Conservation (phyloP, 768 basidiomycete species). For the Imleria badia region DNA sequence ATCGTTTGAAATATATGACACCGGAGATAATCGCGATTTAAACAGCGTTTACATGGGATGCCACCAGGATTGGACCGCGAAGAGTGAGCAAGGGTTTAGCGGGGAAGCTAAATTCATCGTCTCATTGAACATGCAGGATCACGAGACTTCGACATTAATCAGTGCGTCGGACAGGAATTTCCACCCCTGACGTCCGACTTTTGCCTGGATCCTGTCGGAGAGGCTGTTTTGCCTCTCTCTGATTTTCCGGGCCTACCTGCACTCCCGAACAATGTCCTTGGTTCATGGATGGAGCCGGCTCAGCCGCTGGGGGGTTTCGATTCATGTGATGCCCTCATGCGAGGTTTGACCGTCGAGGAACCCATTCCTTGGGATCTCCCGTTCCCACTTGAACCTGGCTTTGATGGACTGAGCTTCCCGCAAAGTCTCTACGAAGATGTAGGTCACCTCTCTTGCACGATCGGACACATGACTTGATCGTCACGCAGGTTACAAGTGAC, state of each 20-base stretch:
- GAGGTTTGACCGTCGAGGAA: too few species aligned
- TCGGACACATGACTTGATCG: neutral
- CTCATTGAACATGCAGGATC: slow-evolving; percentile 4
- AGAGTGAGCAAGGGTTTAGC: slow-evolving; percentile 5
- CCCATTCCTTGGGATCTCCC: neutral
- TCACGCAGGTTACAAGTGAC: neutral
- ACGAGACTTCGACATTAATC: neutral
- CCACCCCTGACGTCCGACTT: too few species aligned
- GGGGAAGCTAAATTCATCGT: neutral
- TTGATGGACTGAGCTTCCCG: neutral
- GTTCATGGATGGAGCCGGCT: neutral
- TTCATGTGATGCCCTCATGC: neutral
- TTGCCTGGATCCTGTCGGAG: neutral
- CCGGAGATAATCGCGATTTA: neutral
- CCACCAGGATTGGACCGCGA: neutral
- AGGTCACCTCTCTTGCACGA: neutral
- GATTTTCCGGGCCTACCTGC: neutral
- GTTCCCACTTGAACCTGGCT: neutral
- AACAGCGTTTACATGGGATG: neutral
- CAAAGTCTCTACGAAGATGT: neutral
- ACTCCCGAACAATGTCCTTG: neutral
- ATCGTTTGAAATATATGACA: neutral
- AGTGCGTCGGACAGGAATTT: neutral
- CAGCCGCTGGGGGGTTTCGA: neutral
- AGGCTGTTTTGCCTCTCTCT: neutral